Evolutionary conservation across 2,329 filamentous ascomycete species (phyloP), one percentile per base, ranked within the genome.

Genomic region (Cercospora sp.): DNA sequence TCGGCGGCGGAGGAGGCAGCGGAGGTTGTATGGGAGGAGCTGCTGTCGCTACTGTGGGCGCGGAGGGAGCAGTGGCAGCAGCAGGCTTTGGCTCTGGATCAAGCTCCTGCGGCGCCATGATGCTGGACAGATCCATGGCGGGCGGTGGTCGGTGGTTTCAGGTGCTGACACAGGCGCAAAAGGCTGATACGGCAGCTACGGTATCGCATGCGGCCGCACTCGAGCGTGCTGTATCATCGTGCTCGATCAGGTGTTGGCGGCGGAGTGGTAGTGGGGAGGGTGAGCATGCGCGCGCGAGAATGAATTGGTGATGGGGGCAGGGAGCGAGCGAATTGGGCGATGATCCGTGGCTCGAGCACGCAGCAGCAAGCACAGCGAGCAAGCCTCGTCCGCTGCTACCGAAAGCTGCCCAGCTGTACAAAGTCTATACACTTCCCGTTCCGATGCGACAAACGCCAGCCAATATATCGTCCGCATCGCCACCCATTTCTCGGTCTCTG

Each of bases 11-110:
- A 2, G 59, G 57, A 40, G 69, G 53, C 10, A 69, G 64, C 20
- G 71, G 61, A 40, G 66, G 71, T n/a, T 65, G 58, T 33, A 64
- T 36, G 28, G 65, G 68, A 26, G 48, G 23, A 36, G 63, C 61
- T 33, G 42, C 58, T 59, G 26, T 57, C n/a, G 61, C 33, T 45
- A 53, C 53, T 23, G 62, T 60, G 28, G 60, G 36, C 40, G 59
- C 55, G 59, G 63, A 33, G 16, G 61, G 51, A 45, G 63, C 33
- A 23, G 58, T 13, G 23, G 33, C 33, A 13, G 53, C 53, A 57
- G 53, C 53, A 57, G 53, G 30, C 53, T 23, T 58, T 57, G 60
- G 36, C 20, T 48, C 59, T 31, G 65, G 40, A 51, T 65, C 66
- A 23, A 62, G 57, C 42, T 66, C 64, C 59, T 51, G 45, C 26